Evolutionary conservation across 2,329 filamentous ascomycete genomes (phyloP).

Genomic region (Trichoderma harzianum): DNA sequence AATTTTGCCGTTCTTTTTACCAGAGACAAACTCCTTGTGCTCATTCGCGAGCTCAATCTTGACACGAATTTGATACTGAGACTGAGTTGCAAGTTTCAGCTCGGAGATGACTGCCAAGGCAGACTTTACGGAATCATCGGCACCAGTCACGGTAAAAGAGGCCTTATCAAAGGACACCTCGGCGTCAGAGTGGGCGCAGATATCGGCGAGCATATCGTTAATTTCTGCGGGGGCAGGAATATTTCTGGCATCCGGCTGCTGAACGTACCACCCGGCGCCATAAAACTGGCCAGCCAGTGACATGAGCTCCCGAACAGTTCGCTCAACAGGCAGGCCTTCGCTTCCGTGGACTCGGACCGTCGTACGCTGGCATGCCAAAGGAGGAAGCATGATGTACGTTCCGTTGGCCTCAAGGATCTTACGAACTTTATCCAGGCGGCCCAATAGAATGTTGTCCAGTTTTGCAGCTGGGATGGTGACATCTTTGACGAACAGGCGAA

Average conservation of each 20-base stretch:
- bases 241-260: slow-evolving; percentile 65
- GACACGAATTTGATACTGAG: slow-evolving; percentile 89
- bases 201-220: slow-evolving; percentile 87
- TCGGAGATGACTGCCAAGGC: slow-evolving; percentile 93
- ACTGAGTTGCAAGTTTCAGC: slow-evolving; percentile 81
- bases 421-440: slow-evolving; percentile 90
- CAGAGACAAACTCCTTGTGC: slow-evolving; percentile 98
- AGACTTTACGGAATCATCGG: slow-evolving; percentile 92
- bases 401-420: slow-evolving; percentile 98
- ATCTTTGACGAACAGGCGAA: slow-evolving; percentile 87
- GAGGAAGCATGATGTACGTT: slow-evolving; percentile 89
- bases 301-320: slow-evolving; percentile 95
- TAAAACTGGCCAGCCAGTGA: slow-evolving; percentile 95
- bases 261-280: slow-evolving; percentile 92
- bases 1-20: slow-evolving; percentile 99
- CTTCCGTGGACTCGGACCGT: slow-evolving; percentile 87
- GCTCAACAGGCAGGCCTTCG: slow-evolving; percentile 90
- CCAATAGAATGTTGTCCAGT: slow-evolving; percentile 89
- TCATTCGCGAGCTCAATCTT: slow-evolving; percentile 99
- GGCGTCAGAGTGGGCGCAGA: slow-evolving; percentile 93
- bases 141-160: slow-evolving; percentile 90
- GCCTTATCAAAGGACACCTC: slow-evolving; percentile 94
- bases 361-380: slow-evolving; percentile 78
- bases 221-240: slow-evolving; percentile 68
- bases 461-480: slow-evolving; percentile 86